phyloP scores from a whole-genome alignment of 768 basidiomycete species.

The Suillus occidentalis region DNA sequence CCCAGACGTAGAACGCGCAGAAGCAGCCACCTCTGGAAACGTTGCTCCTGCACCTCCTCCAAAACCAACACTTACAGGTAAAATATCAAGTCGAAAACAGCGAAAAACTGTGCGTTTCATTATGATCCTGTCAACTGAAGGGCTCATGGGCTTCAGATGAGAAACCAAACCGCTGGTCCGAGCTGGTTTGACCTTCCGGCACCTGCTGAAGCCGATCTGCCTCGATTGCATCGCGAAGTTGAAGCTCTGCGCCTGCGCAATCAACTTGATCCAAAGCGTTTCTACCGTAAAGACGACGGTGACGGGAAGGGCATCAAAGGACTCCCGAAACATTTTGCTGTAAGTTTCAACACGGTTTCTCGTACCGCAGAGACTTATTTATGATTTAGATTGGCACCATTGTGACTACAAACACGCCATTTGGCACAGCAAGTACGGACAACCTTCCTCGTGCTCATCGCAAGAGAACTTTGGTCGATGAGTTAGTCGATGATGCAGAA shows the following conservation, averaged over 20 bases:
- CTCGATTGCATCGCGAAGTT: constrained; percentile 78
- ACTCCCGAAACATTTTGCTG: constrained; percentile 88
- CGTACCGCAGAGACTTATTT: neutral
- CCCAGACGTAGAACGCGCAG: constrained; percentile 56
- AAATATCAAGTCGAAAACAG: constrained; percentile 69
- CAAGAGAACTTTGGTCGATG: constrained; percentile 85
- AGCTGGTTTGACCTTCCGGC: constrained; percentile 90
- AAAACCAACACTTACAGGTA: constrained; percentile 62
- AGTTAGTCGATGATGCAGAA: constrained; percentile 86
- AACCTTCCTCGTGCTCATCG: constrained; percentile 69
- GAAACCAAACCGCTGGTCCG: constrained; percentile 70
- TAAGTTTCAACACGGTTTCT: constrained; percentile 37
- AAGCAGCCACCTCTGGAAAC: constrained; percentile 49
- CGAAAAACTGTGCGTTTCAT: constrained; percentile 58
- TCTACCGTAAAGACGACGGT: constrained; percentile 84
- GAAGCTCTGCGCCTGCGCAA: constrained; percentile 85
- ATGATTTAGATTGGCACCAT: constrained; percentile 72
- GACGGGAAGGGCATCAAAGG: constrained; percentile 85
- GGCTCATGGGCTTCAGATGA: constrained; percentile 44
- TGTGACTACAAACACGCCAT: constrained; percentile 66
- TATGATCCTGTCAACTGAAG: neutral
- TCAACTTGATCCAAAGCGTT: constrained; percentile 89
- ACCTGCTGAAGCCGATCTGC: constrained; percentile 76
- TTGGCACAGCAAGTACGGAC: constrained; percentile 65
- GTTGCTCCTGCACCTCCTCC: constrained; percentile 59